Base-by-base conservation (phyloP, 495 filamentous ascomycete species). In the Penicillium cinerascens region DNA sequence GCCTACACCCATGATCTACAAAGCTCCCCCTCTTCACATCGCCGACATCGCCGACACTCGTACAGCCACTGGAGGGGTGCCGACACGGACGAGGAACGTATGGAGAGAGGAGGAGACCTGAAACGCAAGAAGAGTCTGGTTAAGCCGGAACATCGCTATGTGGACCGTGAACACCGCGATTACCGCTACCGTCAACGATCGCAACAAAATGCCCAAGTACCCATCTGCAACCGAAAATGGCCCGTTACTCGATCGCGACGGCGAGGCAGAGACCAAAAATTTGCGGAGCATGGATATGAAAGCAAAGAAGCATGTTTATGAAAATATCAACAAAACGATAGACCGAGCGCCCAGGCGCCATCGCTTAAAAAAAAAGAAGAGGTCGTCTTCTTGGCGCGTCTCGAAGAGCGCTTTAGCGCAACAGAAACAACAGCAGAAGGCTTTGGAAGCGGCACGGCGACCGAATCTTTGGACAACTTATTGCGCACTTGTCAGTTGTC, bases 391-490 rank as follows among this genome's bases (percentile, higher is more conserved):
- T 1, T 66, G 82, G 13, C 79, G 78, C 42, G 62, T 75, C 4
- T 77, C 77, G 2, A 78, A 72, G 58, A 67, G 67, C 13, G 55
- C 69, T 42, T 66, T 81, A 11, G 74, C 56, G 6, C 84, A 85
- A 44, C 81, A 88, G 44, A 86, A 82, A 61, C 71, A 73, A 27
- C 76, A 81, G 38, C 77, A 81, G 57, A 82, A 89, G 62, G 80
- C 86, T 35, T 69, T 81, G 55, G 83, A 93, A 61, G 76, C 81
- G 33, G 74, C 86, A n/a, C 78, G 82, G 20, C 89, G 91, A 13
- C 91, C 91, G 1, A 95, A 87, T 58, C 60, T 96, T 17, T 99
- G 95, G 95, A 92, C 87, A 54, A 85, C 92, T 2, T 99, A 99
- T 75, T 99, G 95, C 66, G 84, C 85, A 9, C 76, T 96, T 43